phyloP scores from a whole-genome alignment of 768 basidiomycete genomes.

The Suillus discolor region DNA sequence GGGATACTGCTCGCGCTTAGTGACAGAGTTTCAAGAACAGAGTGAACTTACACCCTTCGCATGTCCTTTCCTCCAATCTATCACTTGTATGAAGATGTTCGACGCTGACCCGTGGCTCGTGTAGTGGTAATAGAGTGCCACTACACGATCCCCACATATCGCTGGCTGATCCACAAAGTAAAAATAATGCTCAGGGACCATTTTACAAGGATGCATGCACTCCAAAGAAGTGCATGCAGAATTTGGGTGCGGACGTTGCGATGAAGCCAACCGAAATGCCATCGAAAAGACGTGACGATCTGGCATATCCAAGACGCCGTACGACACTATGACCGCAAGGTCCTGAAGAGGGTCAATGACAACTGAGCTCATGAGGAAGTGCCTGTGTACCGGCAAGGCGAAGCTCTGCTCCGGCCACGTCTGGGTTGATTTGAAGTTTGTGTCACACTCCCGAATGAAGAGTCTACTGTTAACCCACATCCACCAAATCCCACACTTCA shows the following conservation, averaged over 20 bases:
- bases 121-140: neutral
- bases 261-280: neutral
- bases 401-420: neutral
- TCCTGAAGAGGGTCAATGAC: neutral
- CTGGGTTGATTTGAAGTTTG: neutral
- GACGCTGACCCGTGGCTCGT: fast-evolving
- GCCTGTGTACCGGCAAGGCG: neutral
- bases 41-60: neutral
- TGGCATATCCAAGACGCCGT: fast-evolving
- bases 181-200: neutral
- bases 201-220: neutral
- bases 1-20: neutral
- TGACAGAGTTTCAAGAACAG: neutral
- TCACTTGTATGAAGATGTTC: neutral
- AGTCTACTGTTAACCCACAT: neutral
- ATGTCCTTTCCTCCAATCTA: neutral
- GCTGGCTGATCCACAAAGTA: neutral
- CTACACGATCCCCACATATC: neutral
- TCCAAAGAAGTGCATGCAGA: neutral
- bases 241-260: neutral
- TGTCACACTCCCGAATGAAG: neutral
- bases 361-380: neutral
- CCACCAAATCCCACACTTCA: conserved; percentile 6
- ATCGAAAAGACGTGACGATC: neutral
- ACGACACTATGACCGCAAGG: neutral